These are phyloP conservation scores for Spirogloea muscicola DNA, from an alignment of 139 green algal genomes.

Conservation along the genomic window DNA sequence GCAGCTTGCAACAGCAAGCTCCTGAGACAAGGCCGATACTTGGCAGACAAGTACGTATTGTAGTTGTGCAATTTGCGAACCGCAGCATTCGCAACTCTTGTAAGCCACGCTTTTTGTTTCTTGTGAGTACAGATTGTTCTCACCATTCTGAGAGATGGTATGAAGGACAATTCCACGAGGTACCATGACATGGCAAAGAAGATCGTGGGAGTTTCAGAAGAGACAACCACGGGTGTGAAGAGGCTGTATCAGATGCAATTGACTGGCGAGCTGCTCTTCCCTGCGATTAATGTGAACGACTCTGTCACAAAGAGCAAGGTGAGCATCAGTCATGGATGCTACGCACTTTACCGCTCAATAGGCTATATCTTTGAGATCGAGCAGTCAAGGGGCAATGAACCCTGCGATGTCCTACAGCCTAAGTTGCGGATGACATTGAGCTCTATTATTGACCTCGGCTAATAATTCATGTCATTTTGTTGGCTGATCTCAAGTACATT, in stretches of 20 bases:
- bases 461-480: too few species aligned
- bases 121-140: constrained; percentile 93
- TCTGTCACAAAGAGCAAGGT: constrained; percentile 98
- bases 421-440: too few species aligned
- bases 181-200: constrained; percentile 80
- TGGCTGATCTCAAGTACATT: background rate
- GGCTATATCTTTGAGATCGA: too few species aligned
- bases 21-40: constrained; percentile 75
- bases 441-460: too few species aligned
- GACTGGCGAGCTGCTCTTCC: constrained; percentile 87
- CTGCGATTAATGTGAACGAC: constrained; percentile 99
- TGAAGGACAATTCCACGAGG: constrained; percentile 61
- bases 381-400: too few species aligned
- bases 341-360: too few species aligned
- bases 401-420: too few species aligned
- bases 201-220: constrained; percentile 91
- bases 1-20: constrained; percentile 89
- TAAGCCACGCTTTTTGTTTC: too few species aligned
- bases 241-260: constrained; percentile 97
- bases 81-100: too few species aligned
- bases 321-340: too few species aligned
- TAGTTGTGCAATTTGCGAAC: too few species aligned
- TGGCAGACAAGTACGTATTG: too few species aligned
- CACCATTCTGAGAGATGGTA: constrained; percentile 76
- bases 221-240: constrained; percentile 99